Conservation (phyloP, 2,329 filamentous ascomycete genomes). For the Colletotrichum somersetense region DNA sequence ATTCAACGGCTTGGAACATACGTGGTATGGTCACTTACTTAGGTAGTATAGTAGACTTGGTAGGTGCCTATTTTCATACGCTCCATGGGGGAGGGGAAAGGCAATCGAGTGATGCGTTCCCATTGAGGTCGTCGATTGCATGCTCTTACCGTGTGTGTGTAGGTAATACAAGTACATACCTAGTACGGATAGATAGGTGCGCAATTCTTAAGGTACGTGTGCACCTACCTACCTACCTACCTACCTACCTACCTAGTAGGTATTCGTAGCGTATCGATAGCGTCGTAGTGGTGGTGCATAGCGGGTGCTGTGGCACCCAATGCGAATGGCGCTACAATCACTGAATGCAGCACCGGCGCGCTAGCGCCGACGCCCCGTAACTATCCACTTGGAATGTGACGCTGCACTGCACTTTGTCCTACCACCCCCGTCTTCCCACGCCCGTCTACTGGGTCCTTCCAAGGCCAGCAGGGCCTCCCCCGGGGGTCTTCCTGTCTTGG, state of each 20-base stretch:
- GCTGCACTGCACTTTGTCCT: not conserved
- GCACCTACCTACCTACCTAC: too few species aligned
- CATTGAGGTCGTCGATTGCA: constrained; percentile 16
- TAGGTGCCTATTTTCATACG: too few species aligned
- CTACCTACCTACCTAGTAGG: too few species aligned
- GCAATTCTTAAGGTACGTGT: too few species aligned
- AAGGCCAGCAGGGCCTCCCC: not conserved
- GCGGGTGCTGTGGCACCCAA: constrained; percentile 10
- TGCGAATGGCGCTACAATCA: constrained; percentile 8
- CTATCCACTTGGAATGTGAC: constrained; percentile 26
- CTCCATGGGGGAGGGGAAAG: not conserved
- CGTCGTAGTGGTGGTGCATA: not conserved
- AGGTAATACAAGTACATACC: too few species aligned
- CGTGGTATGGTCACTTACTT: not conserved
- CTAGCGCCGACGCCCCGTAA: constrained; percentile 20
- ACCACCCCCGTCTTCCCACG: not conserved
- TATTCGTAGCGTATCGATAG: not conserved
- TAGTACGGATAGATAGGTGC: too few species aligned
- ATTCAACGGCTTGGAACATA: not conserved
- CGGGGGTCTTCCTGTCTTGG: constrained; percentile 14
- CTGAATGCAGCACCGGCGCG: constrained; percentile 17
- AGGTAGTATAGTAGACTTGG: too few species aligned
- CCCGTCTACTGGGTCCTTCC: constrained; percentile 12
- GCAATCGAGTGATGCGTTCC: constrained; percentile 8
- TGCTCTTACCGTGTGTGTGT: constrained; percentile 8